Percentiles rank a stretch among this genome's conserved stretches.
Conservation (phyloP, 2,329 filamentous ascomycete genomes). For the Onygenales sp. region DNA sequence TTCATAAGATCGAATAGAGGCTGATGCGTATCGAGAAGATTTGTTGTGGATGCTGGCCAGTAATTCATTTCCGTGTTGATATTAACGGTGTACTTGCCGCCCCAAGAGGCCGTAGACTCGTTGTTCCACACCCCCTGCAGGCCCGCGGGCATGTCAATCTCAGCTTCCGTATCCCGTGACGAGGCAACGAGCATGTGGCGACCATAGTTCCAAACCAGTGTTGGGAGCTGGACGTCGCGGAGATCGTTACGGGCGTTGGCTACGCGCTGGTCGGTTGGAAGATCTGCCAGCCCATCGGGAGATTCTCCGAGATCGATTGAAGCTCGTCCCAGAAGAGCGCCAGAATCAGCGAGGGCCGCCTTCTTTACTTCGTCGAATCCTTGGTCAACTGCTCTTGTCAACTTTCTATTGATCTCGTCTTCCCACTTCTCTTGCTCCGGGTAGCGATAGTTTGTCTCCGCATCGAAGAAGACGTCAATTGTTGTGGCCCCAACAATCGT, state of each 20-base stretch:
- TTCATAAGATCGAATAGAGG: conserved; percentile 35
- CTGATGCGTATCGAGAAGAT: conserved; percentile 32
- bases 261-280: conserved; percentile 7
- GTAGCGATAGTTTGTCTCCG: too few species aligned
- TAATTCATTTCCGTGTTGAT: conserved; percentile 56
- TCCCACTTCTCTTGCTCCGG: too few species aligned
- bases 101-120: conserved; percentile 39
- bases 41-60: conserved; percentile 46
- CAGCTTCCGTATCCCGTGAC: conserved; percentile 34
- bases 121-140: conserved; percentile 50
- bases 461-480: too few species aligned
- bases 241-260: conserved; percentile 13
- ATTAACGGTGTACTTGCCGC: conserved; percentile 47
- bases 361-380: too few species aligned
- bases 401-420: too few species aligned
- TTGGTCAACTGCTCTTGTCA: too few species aligned
- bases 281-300: conserved; percentile 12
- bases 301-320: conserved; percentile 13
- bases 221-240: conserved; percentile 40
- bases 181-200: conserved; percentile 45
- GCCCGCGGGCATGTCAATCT: conserved; percentile 39
- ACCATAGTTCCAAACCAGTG: conserved; percentile 42
- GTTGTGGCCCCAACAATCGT: too few species aligned
- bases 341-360: too few species aligned
- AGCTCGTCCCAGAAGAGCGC: conserved; percentile 6